Evolutionary conservation across 352 stramenopile species (phyloP).

Genomic region (Pythium oligandrum): DNA sequence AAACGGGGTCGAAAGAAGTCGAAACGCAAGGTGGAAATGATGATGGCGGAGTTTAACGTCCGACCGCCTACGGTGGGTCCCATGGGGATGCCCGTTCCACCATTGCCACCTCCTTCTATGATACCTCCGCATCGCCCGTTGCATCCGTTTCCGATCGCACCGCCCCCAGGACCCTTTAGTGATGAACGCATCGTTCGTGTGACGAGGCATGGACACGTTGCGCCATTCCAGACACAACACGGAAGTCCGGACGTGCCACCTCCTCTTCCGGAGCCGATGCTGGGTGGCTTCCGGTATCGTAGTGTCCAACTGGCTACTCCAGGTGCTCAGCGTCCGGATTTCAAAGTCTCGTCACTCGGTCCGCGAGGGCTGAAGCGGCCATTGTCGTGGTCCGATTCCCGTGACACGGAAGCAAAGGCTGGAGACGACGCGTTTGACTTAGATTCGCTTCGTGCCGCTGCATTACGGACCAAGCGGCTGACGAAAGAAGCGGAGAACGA

Average conservation of each 20-base stretch:
- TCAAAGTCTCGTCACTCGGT: conserved; percentile 7
- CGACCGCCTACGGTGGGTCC: neutral
- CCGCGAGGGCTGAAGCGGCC: conserved; percentile 13
- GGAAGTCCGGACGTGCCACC: conserved; percentile 2
- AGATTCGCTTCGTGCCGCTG: conserved; percentile 60
- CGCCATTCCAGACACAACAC: conserved; percentile 30
- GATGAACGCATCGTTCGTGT: conserved; percentile 73
- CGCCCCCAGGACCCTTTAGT: conserved; percentile 15
- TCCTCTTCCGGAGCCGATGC: conserved; percentile 2
- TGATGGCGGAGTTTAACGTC: conserved; percentile 17
- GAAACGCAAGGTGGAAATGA: conserved; percentile 67
- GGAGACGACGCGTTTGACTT: conserved; percentile 38
- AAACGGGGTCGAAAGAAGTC: conserved; percentile 74
- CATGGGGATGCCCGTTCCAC: conserved; percentile 5
- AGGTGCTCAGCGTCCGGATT: neutral
- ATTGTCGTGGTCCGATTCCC: neutral
- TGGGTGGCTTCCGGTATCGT: conserved; percentile 44
- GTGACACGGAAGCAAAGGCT: conserved; percentile 1
- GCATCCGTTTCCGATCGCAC: neutral
- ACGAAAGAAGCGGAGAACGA: conserved; percentile 13
- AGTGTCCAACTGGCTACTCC: conserved; percentile 7
- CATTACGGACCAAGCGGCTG: conserved; percentile 42
- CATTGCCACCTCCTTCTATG: conserved; percentile 12
- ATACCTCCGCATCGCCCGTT: neutral
- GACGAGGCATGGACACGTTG: conserved; percentile 53